Evolutionary conservation across 2,329 filamentous ascomycete genomes (phyloP).

Genomic region (Aotearoamyces nothofagi): DNA sequence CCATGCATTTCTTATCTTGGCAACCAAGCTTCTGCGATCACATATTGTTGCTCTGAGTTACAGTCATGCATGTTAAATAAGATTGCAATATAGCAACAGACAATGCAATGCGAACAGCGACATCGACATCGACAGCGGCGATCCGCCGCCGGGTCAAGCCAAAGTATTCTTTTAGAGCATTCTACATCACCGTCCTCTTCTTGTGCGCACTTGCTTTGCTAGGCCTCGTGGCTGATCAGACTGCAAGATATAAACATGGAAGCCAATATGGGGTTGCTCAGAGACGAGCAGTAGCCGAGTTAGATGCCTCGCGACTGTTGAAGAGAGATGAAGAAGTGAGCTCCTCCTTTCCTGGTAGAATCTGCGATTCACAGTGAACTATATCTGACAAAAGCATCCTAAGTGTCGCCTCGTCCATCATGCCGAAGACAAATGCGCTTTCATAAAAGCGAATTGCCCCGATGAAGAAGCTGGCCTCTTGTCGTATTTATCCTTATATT

Average conservation of each 20-base stretch:
- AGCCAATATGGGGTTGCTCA: constrained; percentile 13
- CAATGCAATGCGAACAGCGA: constrained; percentile 1
- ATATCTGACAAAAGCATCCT: constrained; percentile 1
- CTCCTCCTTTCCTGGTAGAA: no score
- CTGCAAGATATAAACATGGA: constrained; percentile 15
- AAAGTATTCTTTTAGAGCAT: constrained; percentile 18
- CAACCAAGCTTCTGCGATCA: no score
- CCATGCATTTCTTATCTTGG: no score
- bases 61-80: no score
- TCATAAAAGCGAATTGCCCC: constrained; percentile 65
- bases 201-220: constrained; percentile 16
- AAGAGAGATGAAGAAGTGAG: constrained; percentile 19
- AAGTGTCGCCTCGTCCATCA: constrained; percentile 70
- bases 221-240: constrained; percentile 16
- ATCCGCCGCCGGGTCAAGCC: constrained; percentile 1
- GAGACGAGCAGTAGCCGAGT: constrained; percentile 11
- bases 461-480: constrained; percentile 85
- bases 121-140: background rate
- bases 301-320: constrained; percentile 11
- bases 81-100: no score
- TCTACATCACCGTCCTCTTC: constrained; percentile 17
- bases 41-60: no score
- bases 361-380: background rate
- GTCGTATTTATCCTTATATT: constrained; percentile 82
- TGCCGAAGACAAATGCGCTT: constrained; percentile 70